Evolutionary conservation across 345 rosid genomes (phyloP).

Genomic region (Eucalyptus melliodora): DNA sequence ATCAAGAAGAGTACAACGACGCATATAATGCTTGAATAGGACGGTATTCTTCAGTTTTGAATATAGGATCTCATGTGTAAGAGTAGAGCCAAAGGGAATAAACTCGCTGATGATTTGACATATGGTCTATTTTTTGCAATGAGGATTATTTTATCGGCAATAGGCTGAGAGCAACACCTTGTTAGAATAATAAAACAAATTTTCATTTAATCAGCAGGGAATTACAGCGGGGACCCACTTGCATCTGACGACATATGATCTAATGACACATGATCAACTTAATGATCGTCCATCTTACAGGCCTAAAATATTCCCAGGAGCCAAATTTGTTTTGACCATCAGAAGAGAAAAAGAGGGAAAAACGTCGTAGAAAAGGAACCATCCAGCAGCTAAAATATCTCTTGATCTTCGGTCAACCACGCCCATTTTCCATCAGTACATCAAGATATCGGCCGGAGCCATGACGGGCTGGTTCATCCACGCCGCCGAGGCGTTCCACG

Average conservation of each 20-base stretch:
- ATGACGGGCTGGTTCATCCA: background rate
- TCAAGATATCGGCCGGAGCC: background rate
- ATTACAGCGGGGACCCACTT: background rate
- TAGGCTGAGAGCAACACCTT: background rate
- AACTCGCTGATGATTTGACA: background rate
- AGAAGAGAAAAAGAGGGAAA: background rate
- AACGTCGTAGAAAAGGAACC: background rate
- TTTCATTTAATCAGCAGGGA: background rate
- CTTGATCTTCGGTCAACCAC: background rate
- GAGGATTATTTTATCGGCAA: background rate
- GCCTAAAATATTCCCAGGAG: background rate
- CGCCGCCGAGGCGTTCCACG: background rate
- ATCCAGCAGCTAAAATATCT: background rate
- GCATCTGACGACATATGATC: background rate
- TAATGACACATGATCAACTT: background rate
- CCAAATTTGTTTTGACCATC: background rate
- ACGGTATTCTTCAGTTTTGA: background rate
- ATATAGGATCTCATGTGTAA: background rate
- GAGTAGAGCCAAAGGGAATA: background rate
- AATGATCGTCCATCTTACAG: background rate
- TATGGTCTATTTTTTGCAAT: background rate
- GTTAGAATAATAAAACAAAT: background rate
- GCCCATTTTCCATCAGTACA: background rate
- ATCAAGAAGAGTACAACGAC: background rate
- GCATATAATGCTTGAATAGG: background rate